Evolutionary conservation across 2,329 filamentous ascomycete genomes (phyloP).

Genomic region (Chrysosphaeria jannelii): DNA sequence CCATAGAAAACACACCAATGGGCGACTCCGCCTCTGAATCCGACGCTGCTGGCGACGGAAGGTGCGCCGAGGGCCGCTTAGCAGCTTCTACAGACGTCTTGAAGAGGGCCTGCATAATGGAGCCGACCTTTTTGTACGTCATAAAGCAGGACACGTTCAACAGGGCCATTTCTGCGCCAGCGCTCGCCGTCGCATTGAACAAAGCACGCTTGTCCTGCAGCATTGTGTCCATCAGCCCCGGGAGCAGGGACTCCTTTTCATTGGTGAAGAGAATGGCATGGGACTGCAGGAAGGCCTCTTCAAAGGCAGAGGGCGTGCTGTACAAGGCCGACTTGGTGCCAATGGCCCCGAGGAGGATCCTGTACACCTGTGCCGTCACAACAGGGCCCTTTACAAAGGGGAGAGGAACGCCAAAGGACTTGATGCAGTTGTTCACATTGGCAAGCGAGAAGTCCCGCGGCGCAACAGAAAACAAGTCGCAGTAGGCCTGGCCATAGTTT

Average conservation of each 20-base stretch:
- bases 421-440: constrained; percentile 33
- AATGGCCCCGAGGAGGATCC: constrained; percentile 35
- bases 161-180: background rate
- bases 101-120: background rate
- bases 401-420: constrained; percentile 34
- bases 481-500: constrained; percentile 49
- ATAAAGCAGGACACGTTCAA: constrained; percentile 6
- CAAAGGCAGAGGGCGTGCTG: constrained; percentile 10
- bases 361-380: constrained; percentile 37
- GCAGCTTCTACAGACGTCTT: background rate
- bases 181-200: too few species aligned
- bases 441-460: constrained; percentile 41
- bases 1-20: too few species aligned
- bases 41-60: too few species aligned
- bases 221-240: background rate
- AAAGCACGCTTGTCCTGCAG: background rate
- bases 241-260: background rate
- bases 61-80: too few species aligned
- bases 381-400: constrained; percentile 38
- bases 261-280: constrained; percentile 35
- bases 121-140: constrained; percentile 17
- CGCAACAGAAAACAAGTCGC: constrained; percentile 60
- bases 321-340: constrained; percentile 8
- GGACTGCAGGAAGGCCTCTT: constrained; percentile 28
- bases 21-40: too few species aligned